These are phyloP conservation scores for Podospora anserina DNA, from an alignment of 495 filamentous ascomycete genomes.

Conservation along the genomic window DNA sequence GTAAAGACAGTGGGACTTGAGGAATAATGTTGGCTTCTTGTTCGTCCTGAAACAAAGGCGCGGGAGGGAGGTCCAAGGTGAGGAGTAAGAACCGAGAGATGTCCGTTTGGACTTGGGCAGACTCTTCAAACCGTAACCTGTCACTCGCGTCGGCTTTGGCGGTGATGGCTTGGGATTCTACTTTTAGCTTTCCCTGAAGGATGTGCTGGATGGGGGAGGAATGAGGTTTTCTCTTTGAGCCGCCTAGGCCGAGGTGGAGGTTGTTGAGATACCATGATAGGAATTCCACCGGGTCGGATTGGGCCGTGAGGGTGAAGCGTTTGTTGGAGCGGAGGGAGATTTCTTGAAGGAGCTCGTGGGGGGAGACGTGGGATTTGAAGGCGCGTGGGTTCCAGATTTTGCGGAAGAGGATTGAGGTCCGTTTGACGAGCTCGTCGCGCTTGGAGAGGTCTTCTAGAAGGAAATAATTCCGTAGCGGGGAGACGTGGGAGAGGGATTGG, in stretches of 20 bases:
- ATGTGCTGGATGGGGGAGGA: constrained; percentile 81
- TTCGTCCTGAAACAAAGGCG: constrained; percentile 96
- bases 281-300: constrained; percentile 95
- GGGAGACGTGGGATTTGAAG: constrained; percentile 95
- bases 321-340: constrained; percentile 86
- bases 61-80: constrained; percentile 86
- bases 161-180: constrained; percentile 93
- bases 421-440: constrained; percentile 59
- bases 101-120: constrained; percentile 72
- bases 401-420: constrained; percentile 84
- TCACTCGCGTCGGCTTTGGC: constrained; percentile 84
- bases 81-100: constrained; percentile 79
- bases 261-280: constrained; percentile 96
- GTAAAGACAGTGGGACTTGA: constrained; percentile 83
- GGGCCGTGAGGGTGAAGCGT: constrained; percentile 83
- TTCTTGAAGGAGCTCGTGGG: constrained; percentile 94
- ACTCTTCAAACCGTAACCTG: constrained; percentile 90
- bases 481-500: constrained; percentile 88
- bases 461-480: constrained; percentile 87
- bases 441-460: constrained; percentile 73
- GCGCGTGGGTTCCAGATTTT: constrained; percentile 98
- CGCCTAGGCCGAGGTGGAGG: constrained; percentile 86
- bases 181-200: constrained; percentile 87
- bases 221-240: constrained; percentile 79
- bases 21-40: constrained; percentile 91